These are phyloP conservation scores for Ampelocalamus luodianensis DNA, from an alignment of 176 grass and related monocot genomes.

Conservation along the genomic window DNA sequence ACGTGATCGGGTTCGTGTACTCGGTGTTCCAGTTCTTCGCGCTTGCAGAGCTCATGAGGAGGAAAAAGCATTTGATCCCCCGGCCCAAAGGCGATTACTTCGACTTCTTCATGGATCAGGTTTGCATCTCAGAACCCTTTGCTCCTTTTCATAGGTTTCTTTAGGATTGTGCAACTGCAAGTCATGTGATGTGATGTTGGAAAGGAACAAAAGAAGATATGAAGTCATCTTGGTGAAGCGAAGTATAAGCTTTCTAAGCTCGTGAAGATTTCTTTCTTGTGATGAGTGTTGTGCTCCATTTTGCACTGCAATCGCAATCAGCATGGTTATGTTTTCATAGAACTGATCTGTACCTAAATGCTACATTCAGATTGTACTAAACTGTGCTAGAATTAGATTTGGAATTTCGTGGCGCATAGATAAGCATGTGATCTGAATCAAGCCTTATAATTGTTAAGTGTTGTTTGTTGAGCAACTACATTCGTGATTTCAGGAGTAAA, in stretches of 20 bases:
- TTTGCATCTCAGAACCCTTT: constrained; percentile 23
- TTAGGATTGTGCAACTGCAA: constrained; percentile 43
- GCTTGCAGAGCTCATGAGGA: constrained; percentile 49
- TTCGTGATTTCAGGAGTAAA: neutral
- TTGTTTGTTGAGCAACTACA: neutral
- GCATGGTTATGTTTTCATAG: neutral
- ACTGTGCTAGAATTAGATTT: neutral
- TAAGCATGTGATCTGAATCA: neutral
- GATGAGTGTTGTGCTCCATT: constrained; percentile 31
- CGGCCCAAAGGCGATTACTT: constrained; percentile 67
- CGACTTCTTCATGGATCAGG: constrained; percentile 97
- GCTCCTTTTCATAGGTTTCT: constrained; percentile 35
- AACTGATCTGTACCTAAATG: constrained; percentile 7
- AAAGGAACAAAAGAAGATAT: constrained; percentile 12
- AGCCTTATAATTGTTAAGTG: neutral
- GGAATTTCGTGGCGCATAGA: too few species aligned
- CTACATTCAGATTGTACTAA: neutral
- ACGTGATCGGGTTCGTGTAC: constrained; percentile 87
- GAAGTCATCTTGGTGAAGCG: constrained; percentile 40
- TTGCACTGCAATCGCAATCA: neutral
- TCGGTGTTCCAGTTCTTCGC: constrained; percentile 69
- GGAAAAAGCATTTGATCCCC: constrained; percentile 60
- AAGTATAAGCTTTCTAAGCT: constrained; percentile 42
- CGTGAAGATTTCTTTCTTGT: constrained; percentile 41
- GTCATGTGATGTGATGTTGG: constrained; percentile 35